A percentile compares a stretch with the other conserved stretches of the same genome.
Conservation (phyloP, 2,329 filamentous ascomycete genomes). For the Cladosporium sphaerospermum region DNA sequence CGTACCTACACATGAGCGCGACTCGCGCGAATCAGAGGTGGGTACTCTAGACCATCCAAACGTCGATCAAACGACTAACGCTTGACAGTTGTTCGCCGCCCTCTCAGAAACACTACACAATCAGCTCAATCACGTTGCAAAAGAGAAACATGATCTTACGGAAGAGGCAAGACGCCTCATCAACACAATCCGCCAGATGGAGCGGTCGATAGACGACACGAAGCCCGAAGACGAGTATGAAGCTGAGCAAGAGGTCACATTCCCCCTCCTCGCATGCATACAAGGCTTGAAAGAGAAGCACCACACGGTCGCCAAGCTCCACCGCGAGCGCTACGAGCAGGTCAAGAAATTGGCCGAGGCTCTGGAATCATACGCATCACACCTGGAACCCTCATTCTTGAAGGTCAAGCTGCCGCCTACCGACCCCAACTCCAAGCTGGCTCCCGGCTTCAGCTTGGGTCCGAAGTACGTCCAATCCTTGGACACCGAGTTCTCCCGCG, state of each 20-base stretch:
- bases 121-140: constrained; percentile 76
- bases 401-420: constrained; percentile 79
- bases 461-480: constrained; percentile 78
- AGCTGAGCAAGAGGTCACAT: constrained; percentile 67
- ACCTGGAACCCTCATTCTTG: constrained; percentile 85
- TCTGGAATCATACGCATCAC: constrained; percentile 91
- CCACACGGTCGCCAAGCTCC: constrained; percentile 67
- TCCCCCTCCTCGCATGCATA: constrained; percentile 74
- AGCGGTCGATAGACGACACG: constrained; percentile 75
- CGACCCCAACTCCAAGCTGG: constrained; percentile 65
- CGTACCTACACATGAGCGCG: constrained; percentile 86
- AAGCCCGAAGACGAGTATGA: constrained; percentile 59
- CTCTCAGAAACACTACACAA: constrained; percentile 87
- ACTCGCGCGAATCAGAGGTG: constrained; percentile 84
- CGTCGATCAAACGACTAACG: constrained; percentile 5
- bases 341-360: constrained; percentile 93
- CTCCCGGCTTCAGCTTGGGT: constrained; percentile 87
- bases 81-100: constrained; percentile 68
- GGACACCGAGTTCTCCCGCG: constrained; percentile 83
- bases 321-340: constrained; percentile 89
- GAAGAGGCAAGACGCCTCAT: constrained; percentile 84
- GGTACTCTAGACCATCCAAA: constrained; percentile 23
- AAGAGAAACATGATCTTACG: constrained; percentile 86
- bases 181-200: constrained; percentile 86
- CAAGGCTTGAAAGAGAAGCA: constrained; percentile 81